These are phyloP conservation scores for Hygrophorus russula DNA, from an alignment of 768 basidiomycete species.

Conservation along the genomic window DNA sequence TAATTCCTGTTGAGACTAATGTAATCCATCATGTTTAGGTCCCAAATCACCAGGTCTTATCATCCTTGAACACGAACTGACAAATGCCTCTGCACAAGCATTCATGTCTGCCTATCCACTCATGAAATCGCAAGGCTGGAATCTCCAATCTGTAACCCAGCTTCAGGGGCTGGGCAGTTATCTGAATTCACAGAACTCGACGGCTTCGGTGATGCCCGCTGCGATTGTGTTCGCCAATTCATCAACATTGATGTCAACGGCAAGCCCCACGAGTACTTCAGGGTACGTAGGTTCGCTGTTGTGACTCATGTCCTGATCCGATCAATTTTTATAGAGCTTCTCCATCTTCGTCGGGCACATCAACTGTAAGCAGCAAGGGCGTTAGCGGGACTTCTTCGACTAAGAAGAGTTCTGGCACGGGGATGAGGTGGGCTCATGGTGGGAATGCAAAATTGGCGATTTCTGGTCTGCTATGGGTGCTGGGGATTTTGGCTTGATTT, in stretches of 20 bases:
- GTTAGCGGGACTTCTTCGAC: too few relatives aligned
- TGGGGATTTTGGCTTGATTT: too few relatives aligned
- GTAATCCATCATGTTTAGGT: conserved; percentile 23
- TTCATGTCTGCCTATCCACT: conserved; percentile 59
- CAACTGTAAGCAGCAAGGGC: too few relatives aligned
- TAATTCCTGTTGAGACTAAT: background rate
- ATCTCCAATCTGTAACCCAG: conserved; percentile 41
- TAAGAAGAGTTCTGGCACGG: too few relatives aligned
- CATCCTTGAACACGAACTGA: conserved; percentile 78
- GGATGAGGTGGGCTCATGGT: conserved; percentile 4
- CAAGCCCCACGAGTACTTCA: too few relatives aligned
- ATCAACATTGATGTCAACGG: too few relatives aligned
- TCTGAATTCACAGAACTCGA: conserved; percentile 31
- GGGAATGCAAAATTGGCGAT: background rate
- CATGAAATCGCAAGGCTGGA: conserved; percentile 65
- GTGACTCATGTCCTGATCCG: too few relatives aligned
- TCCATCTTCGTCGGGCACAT: too few relatives aligned
- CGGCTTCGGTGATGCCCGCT: conserved; percentile 18
- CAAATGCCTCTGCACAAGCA: conserved; percentile 42
- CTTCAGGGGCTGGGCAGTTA: conserved; percentile 30
- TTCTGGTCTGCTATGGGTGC: too few relatives aligned
- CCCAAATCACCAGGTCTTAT: conserved; percentile 72
- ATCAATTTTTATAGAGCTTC: too few relatives aligned
- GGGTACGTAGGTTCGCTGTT: too few relatives aligned
- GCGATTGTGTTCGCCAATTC: conserved; percentile 6